A percentile compares a stretch with the other conserved stretches of the same genome.
These are phyloP conservation scores for Trametes sp. DNA, from an alignment of 1,284 basidiomycete species.

Conservation along the genomic window DNA sequence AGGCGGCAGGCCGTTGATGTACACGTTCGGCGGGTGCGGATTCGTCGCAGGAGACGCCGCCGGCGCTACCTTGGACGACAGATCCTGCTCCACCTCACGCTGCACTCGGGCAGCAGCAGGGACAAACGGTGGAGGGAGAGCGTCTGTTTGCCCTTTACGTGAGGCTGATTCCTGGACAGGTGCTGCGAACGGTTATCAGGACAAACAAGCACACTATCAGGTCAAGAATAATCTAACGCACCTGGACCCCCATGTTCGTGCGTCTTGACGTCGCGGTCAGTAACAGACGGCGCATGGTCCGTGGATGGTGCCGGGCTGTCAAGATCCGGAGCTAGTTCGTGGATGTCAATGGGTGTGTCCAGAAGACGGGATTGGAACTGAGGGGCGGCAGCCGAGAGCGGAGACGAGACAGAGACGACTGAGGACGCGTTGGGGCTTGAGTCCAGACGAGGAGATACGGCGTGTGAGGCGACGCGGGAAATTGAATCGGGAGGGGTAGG, in stretches of 20 bases:
- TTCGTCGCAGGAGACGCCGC: conserved; percentile 7
- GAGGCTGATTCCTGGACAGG: conserved; percentile 21
- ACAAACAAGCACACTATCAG: background rate
- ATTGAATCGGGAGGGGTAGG: conserved; percentile 32
- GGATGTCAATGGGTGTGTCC: conserved; percentile 35
- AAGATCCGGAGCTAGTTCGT: conserved; percentile 25
- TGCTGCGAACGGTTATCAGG: background rate
- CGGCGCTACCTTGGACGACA: conserved; percentile 16
- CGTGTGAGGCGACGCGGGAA: conserved; percentile 15
- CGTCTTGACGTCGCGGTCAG: background rate
- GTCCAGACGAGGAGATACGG: conserved; percentile 15
- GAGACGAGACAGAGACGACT: conserved; percentile 21
- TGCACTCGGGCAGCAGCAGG: conserved; percentile 17
- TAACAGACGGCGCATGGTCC: background rate
- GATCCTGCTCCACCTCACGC: conserved; percentile 2
- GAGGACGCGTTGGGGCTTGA: conserved; percentile 15
- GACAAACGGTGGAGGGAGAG: conserved; percentile 26
- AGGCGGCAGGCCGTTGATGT: conserved; percentile 58
- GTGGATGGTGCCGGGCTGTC: conserved; percentile 13
- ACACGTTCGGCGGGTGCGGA: conserved; percentile 52
- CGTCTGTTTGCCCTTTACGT: conserved; percentile 5
- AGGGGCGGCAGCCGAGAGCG: conserved; percentile 25
- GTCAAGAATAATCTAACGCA: background rate
- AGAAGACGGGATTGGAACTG: conserved; percentile 31
- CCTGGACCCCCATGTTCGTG: conserved; percentile 24